Evolutionary conservation across 1,284 basidiomycete genomes (phyloP), one percentile per base, ranked within the genome.

Genomic region (Papiliotrema fonsecae): DNA sequence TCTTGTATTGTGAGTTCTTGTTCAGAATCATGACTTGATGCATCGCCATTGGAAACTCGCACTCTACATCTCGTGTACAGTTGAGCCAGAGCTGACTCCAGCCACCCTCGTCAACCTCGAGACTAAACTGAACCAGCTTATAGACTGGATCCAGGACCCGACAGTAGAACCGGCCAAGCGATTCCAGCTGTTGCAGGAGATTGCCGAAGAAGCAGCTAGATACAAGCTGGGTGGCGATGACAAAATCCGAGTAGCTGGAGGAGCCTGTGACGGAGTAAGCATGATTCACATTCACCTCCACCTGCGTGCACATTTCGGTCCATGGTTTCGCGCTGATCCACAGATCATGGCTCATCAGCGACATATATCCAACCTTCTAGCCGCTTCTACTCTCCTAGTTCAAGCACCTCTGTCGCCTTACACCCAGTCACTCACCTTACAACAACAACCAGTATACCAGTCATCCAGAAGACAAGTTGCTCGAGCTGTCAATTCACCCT

Each of bases 191-290:
- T 82, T 99, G 53, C 82, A 85, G 52, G 89, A 96, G 69, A 91
- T 97, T 62, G 90, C 92, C 10, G 92, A 97, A 54, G 93, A 97
- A 72, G 90, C 92, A 0, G 77, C 81, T 35, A 81, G 87, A 42
- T 88, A 97, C 76, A 92, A 92, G 72, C 82, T 93, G 51, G 96
- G 96, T 34, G 90, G 88, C 38, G 96, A 98, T 72, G 94, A 99
- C 82, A 98, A 98, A 79, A 97, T 98, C 69, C 83, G 93, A 63
- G 92, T 97, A 51, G 92, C 92, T 10, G 90, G 87, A 58, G 87
- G 87, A 60, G 93, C 93, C 10, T 90, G 91, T 47, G 94, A 99
- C 75, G 88, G 78, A 14, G 79, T 81, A 56, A 60, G 78, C 69
- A 9, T 45, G 6, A 16, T 35, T 30, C 43, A 27, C 38, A 28